Conservation (phyloP, 306 rosid genomes). For the Rosa chinensis region DNA sequence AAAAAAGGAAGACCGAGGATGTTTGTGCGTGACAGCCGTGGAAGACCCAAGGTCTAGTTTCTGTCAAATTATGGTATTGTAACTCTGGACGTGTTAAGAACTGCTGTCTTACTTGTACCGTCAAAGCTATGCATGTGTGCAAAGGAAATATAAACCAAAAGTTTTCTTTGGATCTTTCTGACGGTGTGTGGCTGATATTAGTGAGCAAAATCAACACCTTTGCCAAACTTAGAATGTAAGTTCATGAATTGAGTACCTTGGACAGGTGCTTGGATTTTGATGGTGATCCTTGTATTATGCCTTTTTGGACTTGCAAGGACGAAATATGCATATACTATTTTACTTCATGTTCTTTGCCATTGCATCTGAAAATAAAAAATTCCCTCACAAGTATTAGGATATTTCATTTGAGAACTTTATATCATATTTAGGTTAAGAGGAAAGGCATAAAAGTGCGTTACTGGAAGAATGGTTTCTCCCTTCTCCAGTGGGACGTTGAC, state of each 20-base stretch:
- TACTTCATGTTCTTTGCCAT: not conserved
- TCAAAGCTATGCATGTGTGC: constrained; percentile 1
- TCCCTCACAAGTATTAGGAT: not conserved
- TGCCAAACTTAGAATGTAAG: not conserved
- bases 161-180: not conserved
- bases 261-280: not conserved
- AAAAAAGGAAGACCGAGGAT: constrained; percentile 31
- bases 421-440: not conserved
- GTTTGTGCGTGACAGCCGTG: constrained; percentile 50
- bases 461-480: not conserved
- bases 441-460: not conserved
- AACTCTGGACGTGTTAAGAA: not conserved
- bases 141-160: not conserved
- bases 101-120: not conserved
- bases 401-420: not conserved
- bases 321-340: not conserved
- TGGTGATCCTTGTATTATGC: not conserved
- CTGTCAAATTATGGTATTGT: not conserved
- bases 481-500: not conserved
- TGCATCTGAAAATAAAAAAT: not conserved
- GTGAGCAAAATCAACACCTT: not conserved
- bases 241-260: not conserved
- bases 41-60: constrained; percentile 48
- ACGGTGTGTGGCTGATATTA: not conserved
- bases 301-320: not conserved